These are phyloP conservation scores for Tulasnella sp. DNA, from an alignment of 768 basidiomycete species.

Conservation along the genomic window DNA sequence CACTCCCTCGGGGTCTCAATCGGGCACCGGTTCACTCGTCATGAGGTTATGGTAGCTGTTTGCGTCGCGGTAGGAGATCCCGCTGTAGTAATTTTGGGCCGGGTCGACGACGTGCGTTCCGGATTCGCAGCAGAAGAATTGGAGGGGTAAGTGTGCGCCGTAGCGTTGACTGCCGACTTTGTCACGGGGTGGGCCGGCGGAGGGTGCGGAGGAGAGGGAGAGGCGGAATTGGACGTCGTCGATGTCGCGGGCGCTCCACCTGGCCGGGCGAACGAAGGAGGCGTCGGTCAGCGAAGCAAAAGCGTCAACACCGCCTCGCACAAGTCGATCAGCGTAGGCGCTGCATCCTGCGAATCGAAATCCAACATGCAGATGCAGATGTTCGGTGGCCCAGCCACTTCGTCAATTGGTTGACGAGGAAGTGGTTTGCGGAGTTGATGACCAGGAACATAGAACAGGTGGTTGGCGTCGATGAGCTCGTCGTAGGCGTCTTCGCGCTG, in stretches of 20 bases:
- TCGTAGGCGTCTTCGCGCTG: slow-evolving; percentile 81
- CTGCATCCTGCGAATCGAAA: slow-evolving; percentile 92
- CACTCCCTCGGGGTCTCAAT: slow-evolving; percentile 67
- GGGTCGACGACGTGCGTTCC: slow-evolving; percentile 98
- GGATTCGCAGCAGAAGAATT: slow-evolving; percentile 98
- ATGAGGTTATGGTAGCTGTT: slow-evolving; percentile 68
- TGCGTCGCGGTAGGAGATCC: slow-evolving; percentile 79
- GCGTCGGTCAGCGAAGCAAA: too few species aligned
- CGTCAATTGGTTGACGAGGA: slow-evolving; percentile 95
- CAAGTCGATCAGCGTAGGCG: slow-evolving; percentile 87
- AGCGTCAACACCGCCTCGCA: slow-evolving; percentile 93
- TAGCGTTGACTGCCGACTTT: slow-evolving; percentile 75
- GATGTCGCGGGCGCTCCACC: slow-evolving; percentile 76
- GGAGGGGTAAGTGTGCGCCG: slow-evolving; percentile 90
- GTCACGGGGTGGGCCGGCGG: slow-evolving; percentile 91
- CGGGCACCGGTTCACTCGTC: slow-evolving; percentile 33
- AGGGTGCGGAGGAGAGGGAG: slow-evolving; percentile 86
- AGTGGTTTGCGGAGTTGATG: slow-evolving; percentile 98
- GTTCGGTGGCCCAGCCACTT: slow-evolving; percentile 84
- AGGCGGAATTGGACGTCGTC: slow-evolving; percentile 98
- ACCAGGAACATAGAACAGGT: slow-evolving; percentile 89
- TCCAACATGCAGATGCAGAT: slow-evolving; percentile 98
- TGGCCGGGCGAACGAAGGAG: slow-evolving; percentile 97
- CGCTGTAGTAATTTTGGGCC: slow-evolving; percentile 89
- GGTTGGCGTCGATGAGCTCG: slow-evolving; percentile 83